phyloP scores from a whole-genome alignment of 305 asterid genomes.

The Fraxinus greggii region DNA sequence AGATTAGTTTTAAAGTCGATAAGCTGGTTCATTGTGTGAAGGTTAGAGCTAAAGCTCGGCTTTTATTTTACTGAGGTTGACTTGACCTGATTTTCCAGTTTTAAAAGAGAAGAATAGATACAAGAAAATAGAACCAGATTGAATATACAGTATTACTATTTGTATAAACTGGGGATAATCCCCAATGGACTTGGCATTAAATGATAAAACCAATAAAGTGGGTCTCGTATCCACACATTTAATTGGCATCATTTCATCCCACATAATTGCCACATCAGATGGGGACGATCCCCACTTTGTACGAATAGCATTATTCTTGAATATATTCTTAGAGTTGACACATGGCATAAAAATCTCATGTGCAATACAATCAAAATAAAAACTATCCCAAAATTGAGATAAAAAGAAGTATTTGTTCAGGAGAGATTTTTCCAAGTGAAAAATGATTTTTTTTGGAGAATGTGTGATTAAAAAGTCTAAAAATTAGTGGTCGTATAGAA shows the following conservation, averaged over 20 bases:
- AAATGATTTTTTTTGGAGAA: background rate
- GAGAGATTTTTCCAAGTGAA: background rate
- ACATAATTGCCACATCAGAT: background rate
- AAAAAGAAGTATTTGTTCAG: background rate
- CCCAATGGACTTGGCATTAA: background rate
- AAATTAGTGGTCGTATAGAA: background rate
- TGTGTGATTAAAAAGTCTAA: background rate
- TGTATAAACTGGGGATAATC: background rate
- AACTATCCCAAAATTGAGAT: background rate
- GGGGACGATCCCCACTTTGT: background rate
- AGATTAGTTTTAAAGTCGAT: background rate
- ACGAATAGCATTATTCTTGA: background rate
- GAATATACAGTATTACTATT: background rate
- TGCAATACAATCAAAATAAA: background rate
- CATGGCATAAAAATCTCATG: background rate
- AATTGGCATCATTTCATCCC: background rate
- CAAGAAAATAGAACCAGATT: background rate
- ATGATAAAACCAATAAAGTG: background rate
- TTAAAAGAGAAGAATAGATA: background rate
- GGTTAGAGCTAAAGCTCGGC: background rate
- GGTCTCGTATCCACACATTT: background rate
- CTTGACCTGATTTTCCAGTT: background rate
- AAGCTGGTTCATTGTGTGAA: slow-evolving; percentile 6
- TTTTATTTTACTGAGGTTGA: background rate
- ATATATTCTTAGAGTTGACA: background rate